These are phyloP conservation scores for Termitomyces sp. DNA, from an alignment of 768 basidiomycete species.

Conservation along the genomic window DNA sequence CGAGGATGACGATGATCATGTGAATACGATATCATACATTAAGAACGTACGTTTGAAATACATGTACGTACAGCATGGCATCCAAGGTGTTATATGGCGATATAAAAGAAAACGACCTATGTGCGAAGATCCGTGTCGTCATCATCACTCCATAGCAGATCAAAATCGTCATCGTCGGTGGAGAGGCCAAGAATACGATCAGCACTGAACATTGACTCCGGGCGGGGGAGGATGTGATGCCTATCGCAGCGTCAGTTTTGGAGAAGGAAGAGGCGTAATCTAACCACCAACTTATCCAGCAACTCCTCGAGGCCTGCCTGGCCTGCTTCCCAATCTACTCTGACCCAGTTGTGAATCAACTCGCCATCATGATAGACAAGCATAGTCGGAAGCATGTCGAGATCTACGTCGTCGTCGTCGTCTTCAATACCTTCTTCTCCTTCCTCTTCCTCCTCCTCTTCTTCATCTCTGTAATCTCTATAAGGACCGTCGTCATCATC, in stretches of 20 bases:
- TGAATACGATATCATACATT: neutral
- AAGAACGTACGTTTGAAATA: neutral
- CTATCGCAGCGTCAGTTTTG: slow-evolving; percentile 16
- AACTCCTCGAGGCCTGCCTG: slow-evolving; percentile 62
- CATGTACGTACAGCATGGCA: neutral
- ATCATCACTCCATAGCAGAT: slow-evolving; percentile 47
- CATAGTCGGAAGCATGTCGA: slow-evolving; percentile 75
- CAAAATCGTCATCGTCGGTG: slow-evolving; percentile 47
- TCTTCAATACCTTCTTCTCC: slow-evolving; percentile 39
- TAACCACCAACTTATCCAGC: slow-evolving; percentile 46
- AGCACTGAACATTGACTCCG: slow-evolving; percentile 21
- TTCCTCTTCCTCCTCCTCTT: slow-evolving; percentile 38
- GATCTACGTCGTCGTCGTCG: slow-evolving; percentile 66
- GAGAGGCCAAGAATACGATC: slow-evolving; percentile 43
- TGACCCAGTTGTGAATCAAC: slow-evolving; percentile 84
- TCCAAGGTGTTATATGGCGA: neutral
- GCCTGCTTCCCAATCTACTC: slow-evolving; percentile 83
- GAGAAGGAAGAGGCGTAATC: neutral
- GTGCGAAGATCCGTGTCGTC: slow-evolving; percentile 23
- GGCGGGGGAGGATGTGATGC: slow-evolving; percentile 33
- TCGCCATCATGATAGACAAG: slow-evolving; percentile 76
- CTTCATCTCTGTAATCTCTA: slow-evolving; percentile 28
- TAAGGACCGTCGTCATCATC: slow-evolving; percentile 20
- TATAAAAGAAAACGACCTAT: neutral
- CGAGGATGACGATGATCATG: neutral